Percentiles rank a stretch among this genome's conserved stretches.
phyloP scores from a whole-genome alignment of 208 protist genomes.

The Leishmania arabica region DNA sequence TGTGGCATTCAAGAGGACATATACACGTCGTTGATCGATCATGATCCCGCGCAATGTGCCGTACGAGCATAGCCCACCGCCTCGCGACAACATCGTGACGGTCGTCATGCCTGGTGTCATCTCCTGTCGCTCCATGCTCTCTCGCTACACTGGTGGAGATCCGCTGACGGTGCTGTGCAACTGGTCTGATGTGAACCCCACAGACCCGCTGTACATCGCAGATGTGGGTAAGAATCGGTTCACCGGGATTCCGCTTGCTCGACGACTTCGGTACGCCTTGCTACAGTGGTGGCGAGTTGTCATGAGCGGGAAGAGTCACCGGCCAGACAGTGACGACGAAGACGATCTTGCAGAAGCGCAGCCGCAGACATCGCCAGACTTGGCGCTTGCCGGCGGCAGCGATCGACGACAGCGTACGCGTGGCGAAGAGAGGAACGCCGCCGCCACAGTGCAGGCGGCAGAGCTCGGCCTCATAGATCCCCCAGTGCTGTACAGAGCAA shows the following conservation, averaged over 20 bases:
- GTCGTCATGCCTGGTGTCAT: constrained; percentile 79
- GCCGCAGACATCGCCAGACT: no score
- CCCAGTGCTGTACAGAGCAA: constrained; percentile 57
- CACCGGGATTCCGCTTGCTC: constrained; percentile 8
- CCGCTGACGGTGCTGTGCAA: constrained; percentile 75
- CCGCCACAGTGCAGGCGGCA: constrained; percentile 1
- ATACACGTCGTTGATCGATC: not conserved
- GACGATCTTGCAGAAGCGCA: not conserved
- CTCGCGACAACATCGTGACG: constrained; percentile 80
- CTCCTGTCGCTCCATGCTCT: constrained; percentile 57
- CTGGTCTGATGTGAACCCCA: constrained; percentile 38
- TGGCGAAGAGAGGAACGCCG: no score
- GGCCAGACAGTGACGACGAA: not conserved
- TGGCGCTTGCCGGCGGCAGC: not conserved
- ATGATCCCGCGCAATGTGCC: constrained; percentile 62
- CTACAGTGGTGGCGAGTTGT: constrained; percentile 20
- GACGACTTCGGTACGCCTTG: constrained; percentile 3
- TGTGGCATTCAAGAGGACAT: not conserved
- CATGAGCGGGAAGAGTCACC: not conserved
- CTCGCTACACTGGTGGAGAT: constrained; percentile 74
- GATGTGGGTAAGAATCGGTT: constrained; percentile 26
- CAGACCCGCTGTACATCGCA: constrained; percentile 15
- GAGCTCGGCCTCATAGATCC: constrained; percentile 23
- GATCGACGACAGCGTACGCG: no score
- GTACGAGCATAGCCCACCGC: constrained; percentile 62